Evolutionary conservation across 805 yeast genomes (phyloP).

Genomic region (Lachancea quebecensis): DNA sequence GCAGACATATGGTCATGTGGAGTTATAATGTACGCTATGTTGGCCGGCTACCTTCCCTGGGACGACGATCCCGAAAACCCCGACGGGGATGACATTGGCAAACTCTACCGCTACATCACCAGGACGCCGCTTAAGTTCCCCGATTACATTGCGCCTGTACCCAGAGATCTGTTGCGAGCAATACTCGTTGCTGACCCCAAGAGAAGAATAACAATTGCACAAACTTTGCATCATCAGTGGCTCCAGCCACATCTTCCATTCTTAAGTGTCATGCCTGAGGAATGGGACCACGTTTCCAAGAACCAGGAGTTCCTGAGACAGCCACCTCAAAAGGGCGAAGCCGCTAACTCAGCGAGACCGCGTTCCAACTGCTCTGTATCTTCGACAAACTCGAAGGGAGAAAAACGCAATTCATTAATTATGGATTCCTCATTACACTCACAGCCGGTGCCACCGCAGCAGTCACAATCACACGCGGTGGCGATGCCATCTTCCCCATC

Average conservation of each 20-base stretch:
- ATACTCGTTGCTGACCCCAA: conserved; percentile 81
- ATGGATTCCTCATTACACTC: conserved; percentile 34
- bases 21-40: conserved; percentile 90
- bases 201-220: conserved; percentile 59
- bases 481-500: conserved; percentile 39
- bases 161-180: conserved; percentile 82
- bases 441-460: conserved; percentile 61
- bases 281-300: conserved; percentile 63
- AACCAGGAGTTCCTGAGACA: conserved; percentile 33
- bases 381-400: conserved; percentile 35
- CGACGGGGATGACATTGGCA: conserved; percentile 89
- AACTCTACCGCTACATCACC: conserved; percentile 85
- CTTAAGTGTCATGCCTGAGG: conserved; percentile 75
- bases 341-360: conserved; percentile 18
- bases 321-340: conserved; percentile 14
- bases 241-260: conserved; percentile 75
- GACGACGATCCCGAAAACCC: conserved; percentile 97
- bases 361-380: conserved; percentile 33
- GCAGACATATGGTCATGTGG: conserved; percentile 98
- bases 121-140: conserved; percentile 91
- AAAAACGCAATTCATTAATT: conserved; percentile 33
- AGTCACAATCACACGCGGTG: conserved; percentile 54
- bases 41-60: conserved; percentile 94
- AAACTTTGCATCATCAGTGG: conserved; percentile 83
- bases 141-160: conserved; percentile 81